A percentile compares a stretch with the other conserved stretches of the same genome.
These are phyloP conservation scores for Spathaspora passalidarum DNA, from an alignment of 805 yeast species.

Conservation along the genomic window DNA sequence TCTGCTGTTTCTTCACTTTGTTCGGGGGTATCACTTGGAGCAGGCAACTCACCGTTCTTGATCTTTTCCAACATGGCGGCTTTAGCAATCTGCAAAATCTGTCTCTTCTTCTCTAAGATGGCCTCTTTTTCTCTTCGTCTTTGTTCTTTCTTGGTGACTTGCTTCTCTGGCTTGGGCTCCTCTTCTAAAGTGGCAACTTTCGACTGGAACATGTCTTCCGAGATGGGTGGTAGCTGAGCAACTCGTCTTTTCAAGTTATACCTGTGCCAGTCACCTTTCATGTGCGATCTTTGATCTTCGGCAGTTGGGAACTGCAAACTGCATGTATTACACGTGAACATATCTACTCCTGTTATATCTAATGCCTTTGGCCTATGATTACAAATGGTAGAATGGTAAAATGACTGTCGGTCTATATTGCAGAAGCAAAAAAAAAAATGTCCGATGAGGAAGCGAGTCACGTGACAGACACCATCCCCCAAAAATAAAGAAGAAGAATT, in stretches of 20 bases:
- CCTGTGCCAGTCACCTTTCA: conserved; percentile 98
- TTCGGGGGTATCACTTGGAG: conserved; percentile 9
- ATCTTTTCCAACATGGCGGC: conserved; percentile 35
- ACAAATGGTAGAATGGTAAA: too few species aligned
- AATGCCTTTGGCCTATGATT: neutral
- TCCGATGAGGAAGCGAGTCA: too few species aligned
- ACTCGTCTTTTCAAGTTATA: conserved; percentile 93
- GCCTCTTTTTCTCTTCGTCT: conserved; percentile 51
- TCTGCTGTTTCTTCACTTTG: conserved; percentile 1
- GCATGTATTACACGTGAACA: conserved; percentile 82
- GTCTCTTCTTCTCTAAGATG: conserved; percentile 45
- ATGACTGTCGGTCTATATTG: too few species aligned
- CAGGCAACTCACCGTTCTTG: conserved; percentile 16
- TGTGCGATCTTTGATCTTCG: conserved; percentile 85
- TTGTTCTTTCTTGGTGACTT: conserved; percentile 47
- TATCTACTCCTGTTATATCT: conserved; percentile 2
- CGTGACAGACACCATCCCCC: too few species aligned
- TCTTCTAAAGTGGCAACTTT: conserved; percentile 24
- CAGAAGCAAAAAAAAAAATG: too few species aligned
- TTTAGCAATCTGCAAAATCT: conserved; percentile 47
- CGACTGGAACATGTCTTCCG: conserved; percentile 37
- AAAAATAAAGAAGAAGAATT: too few species aligned
- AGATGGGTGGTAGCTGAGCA: conserved; percentile 52
- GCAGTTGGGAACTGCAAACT: conserved; percentile 74
- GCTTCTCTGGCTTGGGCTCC: conserved; percentile 20